Evolutionary conservation across 202 grass and related monocot genomes (phyloP), one percentile per base, ranked within the genome.

Genomic region (Setaria viridis): DNA sequence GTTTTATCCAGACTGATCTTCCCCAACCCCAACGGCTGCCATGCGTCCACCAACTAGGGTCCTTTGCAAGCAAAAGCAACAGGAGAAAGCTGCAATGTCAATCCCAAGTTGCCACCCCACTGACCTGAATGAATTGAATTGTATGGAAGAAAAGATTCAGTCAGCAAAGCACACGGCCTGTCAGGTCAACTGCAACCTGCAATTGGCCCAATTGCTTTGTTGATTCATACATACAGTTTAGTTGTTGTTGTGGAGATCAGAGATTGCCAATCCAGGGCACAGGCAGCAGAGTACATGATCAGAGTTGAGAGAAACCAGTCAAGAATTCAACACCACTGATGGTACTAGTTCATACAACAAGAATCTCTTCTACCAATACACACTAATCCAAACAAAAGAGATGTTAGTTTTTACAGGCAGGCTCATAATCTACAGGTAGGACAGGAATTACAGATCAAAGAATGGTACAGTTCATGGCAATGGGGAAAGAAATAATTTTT

Each of bases 321-420:
- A 47, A 32, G 20, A 29, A 29, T 45, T 29, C 16, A 46, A 16
- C 11, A 21, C 30, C 30, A 65, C 43, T 50, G 2, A 13, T 5
- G 35, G 15, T 32, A 55, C 25, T 4, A 55, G 34, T 81, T 76
- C 69, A 15, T 84, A 65, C 67, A 49, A 78, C 56, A 84, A 62
- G 59, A 62, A 42, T 88, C 62, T 76, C 62, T 37, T 77, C 12
- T 60, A 7, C 6, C 14, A 53, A 32, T 25, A 19, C 4, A 81
- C 50, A 54, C 51, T 87, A 87, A 84, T 69, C 60, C 54, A 74
- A n/a, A 30, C 62, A 33, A 65, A 16, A 17, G 75, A 70, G 76
- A 19, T 70, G 79, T 81, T 77, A 77, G 85, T 81, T 91, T 91
- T 81, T 85, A 91, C 89, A 80, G 62, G 10, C 34, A 62, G 19